Evolutionary conservation across 2,329 filamentous ascomycete species (phyloP).

Genomic region (Talaromyces amestolkiae): DNA sequence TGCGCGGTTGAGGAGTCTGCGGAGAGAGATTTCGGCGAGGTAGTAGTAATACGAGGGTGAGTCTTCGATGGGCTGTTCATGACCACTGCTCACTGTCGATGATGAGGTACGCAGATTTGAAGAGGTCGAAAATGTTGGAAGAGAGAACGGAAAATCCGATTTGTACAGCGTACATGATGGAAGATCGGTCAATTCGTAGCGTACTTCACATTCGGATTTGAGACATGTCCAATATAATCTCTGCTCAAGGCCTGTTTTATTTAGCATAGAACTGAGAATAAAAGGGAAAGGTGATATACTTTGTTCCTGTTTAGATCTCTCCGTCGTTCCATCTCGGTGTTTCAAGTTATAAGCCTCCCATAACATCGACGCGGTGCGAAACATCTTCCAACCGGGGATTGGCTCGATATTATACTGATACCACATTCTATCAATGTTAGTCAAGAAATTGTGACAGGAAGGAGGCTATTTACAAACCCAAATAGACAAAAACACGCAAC

Average conservation of each 20-base stretch:
- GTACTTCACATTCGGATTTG: conserved; percentile 29
- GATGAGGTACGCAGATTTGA: background rate
- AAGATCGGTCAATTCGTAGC: conserved; percentile 27
- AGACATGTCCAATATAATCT: conserved; percentile 29
- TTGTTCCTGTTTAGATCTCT: conserved; percentile 26
- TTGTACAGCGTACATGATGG: conserved; percentile 27
- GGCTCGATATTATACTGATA: conserved; percentile 30
- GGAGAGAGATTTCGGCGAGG: conserved; percentile 35
- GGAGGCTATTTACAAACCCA: conserved; percentile 19
- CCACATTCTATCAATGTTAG: conserved; percentile 24
- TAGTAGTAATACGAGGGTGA: conserved; percentile 24
- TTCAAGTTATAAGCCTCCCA: conserved; percentile 29
- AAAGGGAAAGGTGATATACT: conserved; percentile 19
- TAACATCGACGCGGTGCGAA: conserved; percentile 28
- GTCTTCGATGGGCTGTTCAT: conserved; percentile 21
- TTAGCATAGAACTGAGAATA: background rate
- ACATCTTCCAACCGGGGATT: conserved; percentile 29
- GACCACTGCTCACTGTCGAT: conserved; percentile 17
- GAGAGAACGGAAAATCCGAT: conserved; percentile 27
- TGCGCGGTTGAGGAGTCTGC: conserved; percentile 34
- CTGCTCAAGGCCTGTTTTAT: conserved; percentile 24
- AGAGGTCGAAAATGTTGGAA: conserved; percentile 25
- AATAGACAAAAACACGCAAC: conserved; percentile 28
- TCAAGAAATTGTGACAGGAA: background rate
- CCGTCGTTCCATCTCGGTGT: conserved; percentile 23